A percentile compares a stretch with the other conserved stretches of the same genome.
Evolutionary conservation across 2,329 filamentous ascomycete genomes (phyloP).

Genomic region (Trichoderma sp.): DNA sequence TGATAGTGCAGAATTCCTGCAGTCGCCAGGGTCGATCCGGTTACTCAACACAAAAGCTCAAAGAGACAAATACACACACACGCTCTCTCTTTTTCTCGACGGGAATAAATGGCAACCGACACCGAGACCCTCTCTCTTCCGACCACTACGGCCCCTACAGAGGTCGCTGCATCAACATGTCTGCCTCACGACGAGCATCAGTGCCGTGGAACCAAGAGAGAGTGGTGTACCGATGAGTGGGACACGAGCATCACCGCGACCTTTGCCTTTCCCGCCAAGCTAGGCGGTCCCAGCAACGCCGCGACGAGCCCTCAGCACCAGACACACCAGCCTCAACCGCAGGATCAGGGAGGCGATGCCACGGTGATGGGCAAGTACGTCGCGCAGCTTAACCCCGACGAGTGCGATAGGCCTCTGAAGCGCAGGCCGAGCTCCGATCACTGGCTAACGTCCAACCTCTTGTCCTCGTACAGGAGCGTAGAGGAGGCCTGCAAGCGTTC

Average conservation of each 20-base stretch:
- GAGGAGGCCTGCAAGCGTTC: slow-evolving; percentile 39
- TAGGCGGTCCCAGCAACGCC: slow-evolving; percentile 1
- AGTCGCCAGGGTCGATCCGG: background rate
- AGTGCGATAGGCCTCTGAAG: slow-evolving; percentile 7
- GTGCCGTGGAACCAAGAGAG: slow-evolving; percentile 19
- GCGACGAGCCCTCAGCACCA: slow-evolving; percentile 3
- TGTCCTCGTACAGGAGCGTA: slow-evolving; percentile 29
- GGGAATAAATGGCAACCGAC: slow-evolving; percentile 31
- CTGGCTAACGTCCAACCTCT: slow-evolving; percentile 21
- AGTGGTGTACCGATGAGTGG: slow-evolving; percentile 28
- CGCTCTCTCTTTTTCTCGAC: background rate
- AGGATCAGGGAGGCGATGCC: slow-evolving; percentile 12
- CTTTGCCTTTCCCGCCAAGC: slow-evolving; percentile 1
- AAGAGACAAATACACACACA: background rate
- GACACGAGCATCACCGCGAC: slow-evolving; percentile 30
- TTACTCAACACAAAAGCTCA: background rate
- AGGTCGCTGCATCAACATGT: slow-evolving; percentile 31
- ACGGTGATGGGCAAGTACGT: slow-evolving; percentile 18
- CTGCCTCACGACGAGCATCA: slow-evolving; percentile 21
- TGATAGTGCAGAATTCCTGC: background rate
- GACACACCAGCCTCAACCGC: slow-evolving; percentile 12
- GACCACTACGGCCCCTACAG: slow-evolving; percentile 33
- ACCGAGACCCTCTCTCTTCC: slow-evolving; percentile 34
- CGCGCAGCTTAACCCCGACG: slow-evolving; percentile 7
- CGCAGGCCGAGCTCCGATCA: slow-evolving; percentile 7